Base-by-base conservation (phyloP, 768 basidiomycete species). In the Basidioascus undulatus region DNA sequence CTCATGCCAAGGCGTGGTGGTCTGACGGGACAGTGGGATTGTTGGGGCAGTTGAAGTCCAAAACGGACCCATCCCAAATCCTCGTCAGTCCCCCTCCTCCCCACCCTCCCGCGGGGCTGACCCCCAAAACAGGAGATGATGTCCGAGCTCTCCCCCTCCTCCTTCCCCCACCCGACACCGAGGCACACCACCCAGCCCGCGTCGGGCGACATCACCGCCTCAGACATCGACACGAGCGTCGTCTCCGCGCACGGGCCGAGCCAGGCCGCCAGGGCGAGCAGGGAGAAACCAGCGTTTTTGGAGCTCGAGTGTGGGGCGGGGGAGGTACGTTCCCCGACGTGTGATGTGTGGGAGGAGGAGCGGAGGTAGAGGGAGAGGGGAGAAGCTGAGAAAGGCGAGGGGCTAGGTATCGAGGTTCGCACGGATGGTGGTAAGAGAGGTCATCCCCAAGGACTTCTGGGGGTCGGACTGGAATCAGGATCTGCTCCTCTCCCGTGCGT, bases 381-480 rank as follows among this genome's bases (percentile, higher is more conserved):
- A n/a, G n/a, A n/a, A n/a, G n/a, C n/a, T n/a, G n/a, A n/a, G n/a
- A n/a, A n/a, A n/a, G n/a, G n/a, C n/a, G n/a, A n/a, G n/a, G n/a
- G n/a, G n/a, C n/a, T n/a, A 84, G 79, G 77, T 87, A 21, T 73
- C 64, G 50, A 65, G 70, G 19, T 87, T 72, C 57, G 69, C 70
- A 9, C 59, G 62, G 4, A 52, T 70, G 3, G 61, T 76, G 28
- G 76, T 79, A 1, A 69, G 71, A 44, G 51, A 63, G 7, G 70
- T 84, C 13, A 72, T 87, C 40, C 81, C 81, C 2, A 66, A 66
- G 24, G 60, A 35, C 1, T n/a, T 87, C 44, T 87, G 86, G 82
- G 86, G 86, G 10, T 72, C 67, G 18, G 53, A 61, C 27, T 55
- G 46, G 31, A 94, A 94, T 51, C 65, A 71, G 34, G 62, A 68